These are phyloP conservation scores for Chalciporus piperatus DNA, from an alignment of 768 basidiomycete genomes.

Conservation along the genomic window DNA sequence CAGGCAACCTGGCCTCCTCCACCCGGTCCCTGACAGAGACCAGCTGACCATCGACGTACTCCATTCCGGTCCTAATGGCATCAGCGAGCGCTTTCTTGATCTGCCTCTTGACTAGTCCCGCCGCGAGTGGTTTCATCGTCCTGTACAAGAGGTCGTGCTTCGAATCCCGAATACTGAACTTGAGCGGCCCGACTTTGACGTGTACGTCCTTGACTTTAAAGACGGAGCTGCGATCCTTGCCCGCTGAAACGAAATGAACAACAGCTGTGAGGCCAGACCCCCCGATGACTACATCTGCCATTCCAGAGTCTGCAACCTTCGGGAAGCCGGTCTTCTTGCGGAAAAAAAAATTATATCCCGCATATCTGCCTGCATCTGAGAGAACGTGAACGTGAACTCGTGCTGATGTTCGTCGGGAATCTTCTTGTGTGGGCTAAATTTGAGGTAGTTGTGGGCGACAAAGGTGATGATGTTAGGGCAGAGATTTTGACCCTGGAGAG, in stretches of 20 bases:
- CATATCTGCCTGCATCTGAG: constrained; percentile 92
- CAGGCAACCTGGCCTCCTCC: constrained; percentile 52
- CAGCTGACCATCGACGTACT: constrained; percentile 87
- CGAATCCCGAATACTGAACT: constrained; percentile 86
- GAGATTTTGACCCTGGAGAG: constrained; percentile 82
- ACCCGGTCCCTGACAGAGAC: constrained; percentile 82
- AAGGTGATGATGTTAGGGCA: constrained; percentile 76
- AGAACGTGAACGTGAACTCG: constrained; percentile 69
- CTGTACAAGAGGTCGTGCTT: constrained; percentile 91
- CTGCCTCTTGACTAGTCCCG: constrained; percentile 74
- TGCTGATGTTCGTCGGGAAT: constrained; percentile 62
- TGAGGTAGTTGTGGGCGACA: constrained; percentile 79
- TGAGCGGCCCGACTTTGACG: constrained; percentile 84
- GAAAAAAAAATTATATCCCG: constrained; percentile 92
- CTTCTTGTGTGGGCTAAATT: constrained; percentile 73
- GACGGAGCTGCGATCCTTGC: constrained; percentile 64
- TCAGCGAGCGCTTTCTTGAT: constrained; percentile 60
- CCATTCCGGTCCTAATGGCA: constrained; percentile 75
- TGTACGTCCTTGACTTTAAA: constrained; percentile 70
- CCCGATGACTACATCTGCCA: constrained; percentile 83
- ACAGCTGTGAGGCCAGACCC: constrained; percentile 76
- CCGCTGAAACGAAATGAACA: constrained; percentile 57
- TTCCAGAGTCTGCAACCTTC: constrained; percentile 75
- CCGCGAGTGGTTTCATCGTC: constrained; percentile 76
- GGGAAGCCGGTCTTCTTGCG: constrained; percentile 80